Percentiles rank a stretch among this genome's conserved stretches.
These are phyloP conservation scores for Salvia rosmarinus DNA, from an alignment of 257 asterid species.

Conservation along the genomic window DNA sequence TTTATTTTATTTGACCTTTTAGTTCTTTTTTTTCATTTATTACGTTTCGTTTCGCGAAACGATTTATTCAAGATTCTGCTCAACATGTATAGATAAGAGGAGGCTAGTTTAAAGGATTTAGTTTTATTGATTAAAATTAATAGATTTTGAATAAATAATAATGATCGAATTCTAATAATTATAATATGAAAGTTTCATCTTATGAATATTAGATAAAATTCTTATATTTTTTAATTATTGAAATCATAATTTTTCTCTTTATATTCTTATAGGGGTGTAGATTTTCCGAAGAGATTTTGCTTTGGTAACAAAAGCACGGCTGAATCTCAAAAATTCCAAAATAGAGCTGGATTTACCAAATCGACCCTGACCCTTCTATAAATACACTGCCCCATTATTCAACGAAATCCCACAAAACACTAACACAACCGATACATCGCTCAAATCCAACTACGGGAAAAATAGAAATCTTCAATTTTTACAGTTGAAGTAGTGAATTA, in stretches of 20 bases:
- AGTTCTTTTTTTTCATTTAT: neutral
- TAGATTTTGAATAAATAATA: no score
- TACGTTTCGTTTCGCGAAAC: neutral
- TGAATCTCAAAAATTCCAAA: neutral
- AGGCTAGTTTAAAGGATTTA: no score
- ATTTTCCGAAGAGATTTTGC: no score
- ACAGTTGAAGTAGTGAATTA: neutral
- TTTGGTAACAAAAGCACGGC: no score
- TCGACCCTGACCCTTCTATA: slow-evolving; percentile 28
- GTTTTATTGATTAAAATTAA: no score
- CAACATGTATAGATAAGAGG: neutral
- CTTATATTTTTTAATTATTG: no score
- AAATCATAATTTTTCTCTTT: no score
- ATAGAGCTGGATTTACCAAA: neutral
- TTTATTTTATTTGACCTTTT: neutral
- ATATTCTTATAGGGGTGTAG: no score
- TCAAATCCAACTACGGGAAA: neutral
- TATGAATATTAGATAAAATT: no score
- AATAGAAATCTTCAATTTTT: neutral
- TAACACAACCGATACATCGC: neutral
- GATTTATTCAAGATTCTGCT: neutral
- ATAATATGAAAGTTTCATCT: no score
- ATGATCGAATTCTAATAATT: no score
- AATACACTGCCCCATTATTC: neutral
- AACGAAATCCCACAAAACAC: neutral